These are phyloP conservation scores for Kalmanozyma brasiliensis DNA, from an alignment of 1,284 basidiomycete genomes.

Conservation along the genomic window DNA sequence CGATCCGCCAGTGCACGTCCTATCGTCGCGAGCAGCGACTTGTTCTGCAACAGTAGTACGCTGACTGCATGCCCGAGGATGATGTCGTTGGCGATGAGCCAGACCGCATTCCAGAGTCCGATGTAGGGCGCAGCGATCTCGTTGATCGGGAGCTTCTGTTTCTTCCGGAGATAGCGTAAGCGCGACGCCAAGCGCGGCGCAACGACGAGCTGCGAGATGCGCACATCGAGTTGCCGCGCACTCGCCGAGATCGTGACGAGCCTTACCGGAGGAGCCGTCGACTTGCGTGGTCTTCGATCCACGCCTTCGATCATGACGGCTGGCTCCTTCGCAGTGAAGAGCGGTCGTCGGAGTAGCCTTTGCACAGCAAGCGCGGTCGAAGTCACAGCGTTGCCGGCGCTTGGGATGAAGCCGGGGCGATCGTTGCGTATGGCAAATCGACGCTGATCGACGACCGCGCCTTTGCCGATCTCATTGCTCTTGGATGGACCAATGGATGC, in stretches of 20 bases:
- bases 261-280: slow-evolving; percentile 8
- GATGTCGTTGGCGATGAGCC: slow-evolving; percentile 89
- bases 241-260: slow-evolving; percentile 38
- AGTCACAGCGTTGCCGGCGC: slow-evolving; percentile 3
- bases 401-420: neutral
- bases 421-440: neutral
- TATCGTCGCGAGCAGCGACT: slow-evolving; percentile 3
- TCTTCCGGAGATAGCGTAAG: slow-evolving; percentile 19
- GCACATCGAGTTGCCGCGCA: slow-evolving; percentile 68
- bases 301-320: slow-evolving; percentile 15
- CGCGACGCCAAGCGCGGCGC: slow-evolving; percentile 59
- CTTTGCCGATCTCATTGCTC: neutral
- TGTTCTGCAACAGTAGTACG: slow-evolving; percentile 38
- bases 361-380: slow-evolving; percentile 16
- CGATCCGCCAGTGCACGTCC: slow-evolving; percentile 9
- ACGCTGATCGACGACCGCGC: neutral
- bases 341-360: slow-evolving; percentile 7
- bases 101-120: slow-evolving; percentile 86
- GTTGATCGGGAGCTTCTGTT: slow-evolving; percentile 23
- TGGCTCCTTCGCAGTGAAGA: slow-evolving; percentile 10
- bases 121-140: slow-evolving; percentile 67
- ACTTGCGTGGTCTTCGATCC: neutral
- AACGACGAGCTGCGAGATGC: slow-evolving; percentile 68
- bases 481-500: neutral
- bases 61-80: slow-evolving; percentile 81